These are phyloP conservation scores for Colletotrichum sansevieriae DNA, from an alignment of 2,329 filamentous ascomycete species.

Conservation along the genomic window DNA sequence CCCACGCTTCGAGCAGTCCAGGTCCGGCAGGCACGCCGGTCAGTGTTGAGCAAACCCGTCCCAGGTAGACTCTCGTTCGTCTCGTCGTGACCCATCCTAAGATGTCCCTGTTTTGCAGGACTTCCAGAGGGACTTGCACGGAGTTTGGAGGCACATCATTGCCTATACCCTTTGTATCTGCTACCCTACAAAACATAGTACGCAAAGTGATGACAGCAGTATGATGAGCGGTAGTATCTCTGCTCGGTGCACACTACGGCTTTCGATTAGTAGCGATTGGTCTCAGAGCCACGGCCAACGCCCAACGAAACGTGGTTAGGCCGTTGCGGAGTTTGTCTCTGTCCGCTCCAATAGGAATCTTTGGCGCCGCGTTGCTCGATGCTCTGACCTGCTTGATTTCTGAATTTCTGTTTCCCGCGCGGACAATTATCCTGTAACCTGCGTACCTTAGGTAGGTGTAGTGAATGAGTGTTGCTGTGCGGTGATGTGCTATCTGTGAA, in stretches of 20 bases:
- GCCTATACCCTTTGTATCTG: neutral
- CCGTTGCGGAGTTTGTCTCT: conserved; percentile 21
- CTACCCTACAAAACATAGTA: conserved; percentile 4
- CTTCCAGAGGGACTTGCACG: neutral
- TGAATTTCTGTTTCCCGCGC: neutral
- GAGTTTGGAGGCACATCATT: conserved; percentile 20
- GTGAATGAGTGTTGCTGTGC: no score
- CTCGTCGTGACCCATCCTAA: conserved; percentile 20
- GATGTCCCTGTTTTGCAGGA: conserved; percentile 2
- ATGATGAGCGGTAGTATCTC: conserved; percentile 12
- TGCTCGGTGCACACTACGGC: no score
- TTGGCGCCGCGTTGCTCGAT: conserved; percentile 28
- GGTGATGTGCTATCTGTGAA: neutral
- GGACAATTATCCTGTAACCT: no score
- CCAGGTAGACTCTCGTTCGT: conserved; percentile 25
- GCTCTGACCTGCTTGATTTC: no score
- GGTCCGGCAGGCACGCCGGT: conserved; percentile 36
- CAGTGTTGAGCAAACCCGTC: neutral
- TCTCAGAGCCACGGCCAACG: neutral
- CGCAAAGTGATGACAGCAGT: conserved; percentile 20
- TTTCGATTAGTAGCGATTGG: no score
- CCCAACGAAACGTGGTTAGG: conserved; percentile 32
- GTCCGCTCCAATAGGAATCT: conserved; percentile 29
- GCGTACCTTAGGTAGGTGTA: no score
- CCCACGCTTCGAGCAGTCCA: conserved; percentile 10